A percentile compares a stretch with the other conserved stretches of the same genome.
phyloP scores from a whole-genome alignment of 116 monocot species.

The Zostera marina region DNA sequence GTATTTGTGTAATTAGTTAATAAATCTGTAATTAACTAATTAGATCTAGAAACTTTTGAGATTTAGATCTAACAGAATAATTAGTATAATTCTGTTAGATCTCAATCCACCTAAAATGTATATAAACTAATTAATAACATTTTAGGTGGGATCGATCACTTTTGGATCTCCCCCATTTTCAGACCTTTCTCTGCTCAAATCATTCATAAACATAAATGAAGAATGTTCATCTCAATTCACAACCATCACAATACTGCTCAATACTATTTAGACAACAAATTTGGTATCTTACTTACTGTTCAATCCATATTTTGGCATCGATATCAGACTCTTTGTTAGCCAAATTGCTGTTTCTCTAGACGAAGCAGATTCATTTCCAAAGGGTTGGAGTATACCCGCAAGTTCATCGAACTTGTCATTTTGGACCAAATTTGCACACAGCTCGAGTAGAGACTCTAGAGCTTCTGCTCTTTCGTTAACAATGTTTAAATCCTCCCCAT shows the following conservation, averaged over 20 bases:
- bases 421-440: constrained; percentile 60
- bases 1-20: too few relatives aligned
- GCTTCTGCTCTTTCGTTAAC: constrained; percentile 70
- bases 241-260: background rate
- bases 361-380: constrained; percentile 59
- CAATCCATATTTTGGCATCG: constrained; percentile 7
- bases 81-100: too few relatives aligned
- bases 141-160: too few relatives aligned
- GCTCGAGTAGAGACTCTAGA: constrained; percentile 63
- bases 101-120: too few relatives aligned
- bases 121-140: too few relatives aligned
- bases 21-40: too few relatives aligned
- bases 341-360: constrained; percentile 85
- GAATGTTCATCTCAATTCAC: background rate
- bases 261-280: background rate
- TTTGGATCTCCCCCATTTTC: too few relatives aligned
- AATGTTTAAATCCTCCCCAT: constrained; percentile 25
- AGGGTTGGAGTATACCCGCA: constrained; percentile 61
- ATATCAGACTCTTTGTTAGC: constrained; percentile 71
- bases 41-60: too few relatives aligned
- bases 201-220: background rate
- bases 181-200: too few relatives aligned
- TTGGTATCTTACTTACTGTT: background rate
- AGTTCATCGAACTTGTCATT: constrained; percentile 84
- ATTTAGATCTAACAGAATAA: too few relatives aligned